Evolutionary conservation across 2,329 filamentous ascomycete species (phyloP), one percentile per base, ranked within the genome.

Genomic region (Chalaropsis ovoidea): DNA sequence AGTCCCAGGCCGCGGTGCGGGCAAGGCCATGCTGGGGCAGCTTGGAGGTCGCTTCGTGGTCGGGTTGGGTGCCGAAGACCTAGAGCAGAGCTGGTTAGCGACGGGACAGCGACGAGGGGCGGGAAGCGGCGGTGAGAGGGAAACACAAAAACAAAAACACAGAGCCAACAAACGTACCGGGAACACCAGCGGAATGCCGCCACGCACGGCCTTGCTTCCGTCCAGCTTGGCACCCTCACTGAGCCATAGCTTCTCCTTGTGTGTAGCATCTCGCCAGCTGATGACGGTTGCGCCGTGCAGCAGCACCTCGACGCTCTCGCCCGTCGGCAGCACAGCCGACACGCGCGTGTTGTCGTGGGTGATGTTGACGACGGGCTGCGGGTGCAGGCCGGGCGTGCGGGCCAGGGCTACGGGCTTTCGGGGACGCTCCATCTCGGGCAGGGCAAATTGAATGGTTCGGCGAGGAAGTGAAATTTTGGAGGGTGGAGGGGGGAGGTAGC

Each of bases 11-110:
- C 58, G 87, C 89, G 72, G 84, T 92, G 71, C 94, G 90, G 47
- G 93, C 94, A 76, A 99, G 95, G 70, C 94, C 94, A 78, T 97
- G 94, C 77, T 96, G 92, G 2, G 92, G 87, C 31, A 99, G 87
- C 69, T 83, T 79, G 63, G 84, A 84, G 35, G 90, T 94, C n/a
- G 88, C 81, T 70, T 87, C 84, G 75, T 92, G 86, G 70, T 86
- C 81, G 63, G 89, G 86, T 13, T 88, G 84, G 49, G 87, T 88
- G 39, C 94, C 94, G 74, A 99, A 99, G 74, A 92, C 85, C 90
- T 91, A 66, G 11, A 60, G 6, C 19, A 0, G 54, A 39, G 24
- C 19, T 61, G 15, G 62, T 24, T 47, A 41, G 24, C 24, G 27
- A 27, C 19, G 7, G 24, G 43, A 5, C 7, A 19, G 43, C 8